Base-by-base conservation (phyloP, 2,329 filamentous ascomycete genomes). In the Fusarium odoratissimum region DNA sequence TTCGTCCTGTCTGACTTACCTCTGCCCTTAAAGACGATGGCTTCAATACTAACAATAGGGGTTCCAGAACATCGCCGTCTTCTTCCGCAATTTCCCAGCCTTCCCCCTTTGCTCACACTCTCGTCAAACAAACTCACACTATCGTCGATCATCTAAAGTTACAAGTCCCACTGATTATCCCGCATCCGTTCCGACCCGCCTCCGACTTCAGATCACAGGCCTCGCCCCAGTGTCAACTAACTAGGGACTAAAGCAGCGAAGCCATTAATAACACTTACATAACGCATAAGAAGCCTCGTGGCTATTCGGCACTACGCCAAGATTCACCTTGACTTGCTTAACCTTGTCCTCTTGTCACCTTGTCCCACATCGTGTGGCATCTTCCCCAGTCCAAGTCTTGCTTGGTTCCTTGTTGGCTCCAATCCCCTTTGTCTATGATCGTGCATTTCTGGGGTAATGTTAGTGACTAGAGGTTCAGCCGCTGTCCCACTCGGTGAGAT, bases 291-390 rank as follows among this genome's bases (percentile, higher is more conserved):
- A 59, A 45, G 42, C 41, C 33, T 48, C 57, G 23, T 71, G 62
- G 67, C 37, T 56, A 37, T 57, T 25, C 71, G 67, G 71, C 58
- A 73, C 54, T 54, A 46, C 38, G 62, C 71, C 71, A 73, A 73
- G 67, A 23, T 48, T 38, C 52, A 44, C 14, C 30, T 44, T 44
- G 42, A 37, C 55, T 48, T 31, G 40, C 38, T 48, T 23, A 42
- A 48, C 46, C 28, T 42, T 40, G 37, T 35, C 25, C 28, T 40
- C 38, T 23, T 62, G 28, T 69, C 51, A 51, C 60, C 31, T 23
- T 67, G 30, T 71, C 45, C 64, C 59, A 58, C 69, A 73, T 71
- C 25, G 31, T 62, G 42, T 41, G 19, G 40, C 16, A 33, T n/a
- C 44, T 65, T 71, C 57, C 56, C 44, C 40, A 23, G 57, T 28